These are phyloP conservation scores for Eucalyptus fibrosa DNA, from an alignment of 345 rosid species.

Conservation along the genomic window DNA sequence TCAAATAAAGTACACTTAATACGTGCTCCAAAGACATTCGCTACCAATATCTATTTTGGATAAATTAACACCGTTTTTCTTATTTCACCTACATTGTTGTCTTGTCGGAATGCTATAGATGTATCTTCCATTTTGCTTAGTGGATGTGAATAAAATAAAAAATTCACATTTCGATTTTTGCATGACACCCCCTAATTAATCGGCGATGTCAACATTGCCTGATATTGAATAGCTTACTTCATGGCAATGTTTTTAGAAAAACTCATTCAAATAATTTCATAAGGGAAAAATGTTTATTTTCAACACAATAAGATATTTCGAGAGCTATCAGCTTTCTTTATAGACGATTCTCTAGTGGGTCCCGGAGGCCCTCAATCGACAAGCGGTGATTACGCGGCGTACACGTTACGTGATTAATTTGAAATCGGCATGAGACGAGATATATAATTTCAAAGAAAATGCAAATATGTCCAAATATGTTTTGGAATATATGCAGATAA, in stretches of 20 bases:
- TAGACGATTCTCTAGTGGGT: too few relatives aligned
- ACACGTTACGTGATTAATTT: accelerated
- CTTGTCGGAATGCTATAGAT: not conserved
- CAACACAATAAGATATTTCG: too few relatives aligned
- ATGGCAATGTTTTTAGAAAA: too few relatives aligned
- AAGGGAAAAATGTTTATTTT: too few relatives aligned
- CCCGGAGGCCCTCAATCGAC: not conserved
- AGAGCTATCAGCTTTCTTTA: too few relatives aligned
- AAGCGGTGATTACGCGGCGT: too few relatives aligned
- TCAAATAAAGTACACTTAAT: not conserved
- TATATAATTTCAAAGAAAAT: not conserved
- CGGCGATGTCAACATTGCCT: accelerated
- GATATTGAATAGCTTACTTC: not conserved
- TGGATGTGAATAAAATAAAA: not conserved
- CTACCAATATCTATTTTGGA: not conserved
- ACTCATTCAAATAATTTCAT: too few relatives aligned
- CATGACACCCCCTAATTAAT: not conserved
- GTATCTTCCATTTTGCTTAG: not conserved
- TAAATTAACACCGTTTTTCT: not conserved
- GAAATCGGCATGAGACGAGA: accelerated
- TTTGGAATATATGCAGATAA: not conserved
- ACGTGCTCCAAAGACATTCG: not conserved
- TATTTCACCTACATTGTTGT: accelerated
- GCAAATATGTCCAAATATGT: not conserved
- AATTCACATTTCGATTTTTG: not conserved